A percentile compares a stretch with the other conserved stretches of the same genome.
Evolutionary conservation across 192 early-diverging fungal species (phyloP).

Genomic region (Backusella tarrabulga): DNA sequence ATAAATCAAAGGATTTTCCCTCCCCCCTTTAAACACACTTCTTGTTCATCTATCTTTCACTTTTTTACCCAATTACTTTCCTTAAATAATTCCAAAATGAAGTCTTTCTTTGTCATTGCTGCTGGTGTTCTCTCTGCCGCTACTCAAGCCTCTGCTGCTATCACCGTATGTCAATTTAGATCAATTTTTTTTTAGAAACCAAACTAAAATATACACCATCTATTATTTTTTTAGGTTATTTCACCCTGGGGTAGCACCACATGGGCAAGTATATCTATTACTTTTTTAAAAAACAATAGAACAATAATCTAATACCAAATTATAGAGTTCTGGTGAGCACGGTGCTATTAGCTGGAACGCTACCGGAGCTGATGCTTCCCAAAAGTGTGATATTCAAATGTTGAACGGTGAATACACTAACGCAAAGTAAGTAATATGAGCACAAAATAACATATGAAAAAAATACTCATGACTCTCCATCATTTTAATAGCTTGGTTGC

Average conservation of each 20-base stretch:
- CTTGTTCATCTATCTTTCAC: slow-evolving; percentile 3
- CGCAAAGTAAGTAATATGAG: slow-evolving; percentile 20
- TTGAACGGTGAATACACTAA: slow-evolving; percentile 27
- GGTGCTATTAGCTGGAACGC: slow-evolving; percentile 33
- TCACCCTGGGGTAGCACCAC: slow-evolving; percentile 28
- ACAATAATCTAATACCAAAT: neutral
- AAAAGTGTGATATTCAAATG: slow-evolving; percentile 30
- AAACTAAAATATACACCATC: neutral
- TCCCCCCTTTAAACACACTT: neutral
- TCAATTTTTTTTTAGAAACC: neutral
- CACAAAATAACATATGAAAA: neutral
- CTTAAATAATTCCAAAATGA: slow-evolving; percentile 21
- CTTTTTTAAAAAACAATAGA: neutral
- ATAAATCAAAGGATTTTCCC: neutral
- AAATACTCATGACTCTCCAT: neutral
- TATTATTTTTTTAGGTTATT: slow-evolving; percentile 17
- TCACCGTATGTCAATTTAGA: slow-evolving; percentile 2
- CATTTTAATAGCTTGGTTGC: slow-evolving; percentile 27
- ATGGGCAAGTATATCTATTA: slow-evolving; percentile 24
- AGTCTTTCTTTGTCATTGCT: slow-evolving; percentile 19
- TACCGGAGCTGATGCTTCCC: slow-evolving; percentile 12
- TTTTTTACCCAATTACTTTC: slow-evolving; percentile 12
- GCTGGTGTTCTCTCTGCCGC: slow-evolving; percentile 20
- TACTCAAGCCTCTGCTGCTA: slow-evolving; percentile 12
- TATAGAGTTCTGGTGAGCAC: slow-evolving; percentile 25